phyloP scores from a whole-genome alignment of 805 yeast species.

The Candida ortonii region DNA sequence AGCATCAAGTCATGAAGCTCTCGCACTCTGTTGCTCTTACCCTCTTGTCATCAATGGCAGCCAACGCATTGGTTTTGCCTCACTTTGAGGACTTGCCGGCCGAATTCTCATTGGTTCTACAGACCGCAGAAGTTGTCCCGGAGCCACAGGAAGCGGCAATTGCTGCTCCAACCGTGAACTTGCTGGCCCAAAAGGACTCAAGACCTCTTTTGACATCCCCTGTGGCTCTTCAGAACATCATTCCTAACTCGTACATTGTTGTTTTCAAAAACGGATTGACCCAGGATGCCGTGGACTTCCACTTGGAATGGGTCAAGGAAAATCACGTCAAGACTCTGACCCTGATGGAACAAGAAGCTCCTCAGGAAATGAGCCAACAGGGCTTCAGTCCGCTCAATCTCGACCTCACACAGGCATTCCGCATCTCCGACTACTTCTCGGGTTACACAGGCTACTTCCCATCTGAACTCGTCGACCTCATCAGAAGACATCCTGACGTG shows the following conservation, averaged over 20 bases:
- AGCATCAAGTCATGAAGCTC: too few relatives aligned
- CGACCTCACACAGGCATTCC: conserved; percentile 60
- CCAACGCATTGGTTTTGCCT: conserved; percentile 64
- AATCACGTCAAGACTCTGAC: conserved; percentile 44
- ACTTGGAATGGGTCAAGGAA: conserved; percentile 62
- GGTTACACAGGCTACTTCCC: conserved; percentile 90
- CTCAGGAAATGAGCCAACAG: conserved; percentile 16
- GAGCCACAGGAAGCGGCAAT: conserved; percentile 18
- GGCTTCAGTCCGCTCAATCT: conserved; percentile 33
- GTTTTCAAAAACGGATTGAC: conserved; percentile 70
- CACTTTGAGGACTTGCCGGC: conserved; percentile 21
- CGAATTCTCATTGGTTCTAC: conserved; percentile 15
- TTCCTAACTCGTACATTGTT: conserved; percentile 79
- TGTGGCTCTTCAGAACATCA: conserved; percentile 42
- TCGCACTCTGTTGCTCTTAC: conserved; percentile 27
- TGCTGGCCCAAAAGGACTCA: conserved; percentile 23
- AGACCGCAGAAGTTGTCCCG: conserved; percentile 3
- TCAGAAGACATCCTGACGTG: conserved; percentile 54
- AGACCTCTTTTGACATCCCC: conserved; percentile 50
- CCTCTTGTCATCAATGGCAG: conserved; percentile 30
- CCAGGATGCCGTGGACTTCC: conserved; percentile 55
- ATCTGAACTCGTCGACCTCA: conserved; percentile 66
- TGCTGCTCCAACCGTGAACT: conserved; percentile 15
- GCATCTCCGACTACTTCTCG: conserved; percentile 51
- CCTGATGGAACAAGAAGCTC: conserved; percentile 21